These are phyloP conservation scores for Zostera marina DNA, from an alignment of 116 monocot species.

Conservation along the genomic window DNA sequence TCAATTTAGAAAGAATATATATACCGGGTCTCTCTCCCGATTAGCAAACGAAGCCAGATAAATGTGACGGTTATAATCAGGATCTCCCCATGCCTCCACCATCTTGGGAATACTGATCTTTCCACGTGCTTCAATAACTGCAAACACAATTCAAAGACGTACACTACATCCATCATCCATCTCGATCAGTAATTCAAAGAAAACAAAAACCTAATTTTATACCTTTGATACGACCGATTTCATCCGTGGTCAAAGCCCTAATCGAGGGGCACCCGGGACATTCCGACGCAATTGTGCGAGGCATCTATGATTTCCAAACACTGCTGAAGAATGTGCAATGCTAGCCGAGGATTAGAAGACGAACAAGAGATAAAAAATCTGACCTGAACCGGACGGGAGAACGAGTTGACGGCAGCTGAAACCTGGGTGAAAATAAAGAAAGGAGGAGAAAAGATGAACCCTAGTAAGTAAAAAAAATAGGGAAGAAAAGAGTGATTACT, in stretches of 20 bases:
- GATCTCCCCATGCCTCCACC: constrained; percentile 75
- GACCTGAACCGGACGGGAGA: no score
- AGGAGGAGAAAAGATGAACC: no score
- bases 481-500: no score
- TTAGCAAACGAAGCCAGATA: constrained; percentile 41
- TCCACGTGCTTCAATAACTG: constrained; percentile 58
- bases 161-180: background rate
- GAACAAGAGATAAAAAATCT: no score
- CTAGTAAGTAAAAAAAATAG: no score
- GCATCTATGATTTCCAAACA: constrained; percentile 24
- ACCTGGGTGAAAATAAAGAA: no score
- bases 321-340: no score
- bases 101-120: constrained; percentile 44
- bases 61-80: constrained; percentile 39
- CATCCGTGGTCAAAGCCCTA: constrained; percentile 54
- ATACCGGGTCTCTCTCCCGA: constrained; percentile 35
- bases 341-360: no score
- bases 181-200: background rate
- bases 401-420: no score
- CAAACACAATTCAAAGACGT: background rate
- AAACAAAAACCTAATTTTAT: background rate
- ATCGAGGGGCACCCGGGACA: constrained; percentile 61
- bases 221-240: constrained; percentile 88
- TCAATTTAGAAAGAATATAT: background rate
- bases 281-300: constrained; percentile 46